Evolutionary conservation across 148 eudicot species (phyloP).

Genomic region (Salicornia ramosissima): DNA sequence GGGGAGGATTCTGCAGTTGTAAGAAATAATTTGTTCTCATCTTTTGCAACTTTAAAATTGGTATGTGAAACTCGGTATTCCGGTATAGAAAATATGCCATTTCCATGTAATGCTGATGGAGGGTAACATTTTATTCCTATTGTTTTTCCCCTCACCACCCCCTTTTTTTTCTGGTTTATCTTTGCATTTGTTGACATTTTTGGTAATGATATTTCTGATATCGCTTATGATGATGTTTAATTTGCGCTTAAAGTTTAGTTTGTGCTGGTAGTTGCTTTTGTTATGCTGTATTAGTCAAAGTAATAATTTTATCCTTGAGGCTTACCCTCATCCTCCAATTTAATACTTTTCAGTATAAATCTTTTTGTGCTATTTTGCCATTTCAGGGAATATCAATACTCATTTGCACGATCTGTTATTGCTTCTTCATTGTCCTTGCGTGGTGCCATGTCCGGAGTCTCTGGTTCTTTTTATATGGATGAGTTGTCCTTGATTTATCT

Average conservation of each 20-base stretch:
- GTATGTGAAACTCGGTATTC: neutral
- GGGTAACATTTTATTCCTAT: neutral
- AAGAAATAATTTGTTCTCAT: too few species aligned
- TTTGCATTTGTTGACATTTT: neutral
- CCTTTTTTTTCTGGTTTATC: neutral
- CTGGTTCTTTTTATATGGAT: constrained; percentile 55
- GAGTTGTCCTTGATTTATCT: constrained; percentile 54
- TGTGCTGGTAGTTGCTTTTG: constrained; percentile 1
- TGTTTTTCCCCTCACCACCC: too few species aligned
- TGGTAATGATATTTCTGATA: neutral
- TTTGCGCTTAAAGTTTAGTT: neutral
- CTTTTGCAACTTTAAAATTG: neutral
- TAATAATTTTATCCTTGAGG: neutral
- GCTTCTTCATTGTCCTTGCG: constrained; percentile 49
- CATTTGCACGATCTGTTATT: constrained; percentile 46
- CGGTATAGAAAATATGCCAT: neutral
- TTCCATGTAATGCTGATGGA: neutral
- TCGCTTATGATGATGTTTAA: neutral
- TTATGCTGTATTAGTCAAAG: too few species aligned
- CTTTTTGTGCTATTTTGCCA: neutral
- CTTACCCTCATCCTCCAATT: neutral
- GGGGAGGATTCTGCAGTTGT: too few species aligned
- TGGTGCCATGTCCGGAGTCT: constrained; percentile 43
- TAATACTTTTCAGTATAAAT: neutral
- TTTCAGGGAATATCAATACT: constrained; percentile 67